Evolutionary conservation across 257 asterid species (phyloP).

Genomic region (Capsicum rhomboideum): DNA sequence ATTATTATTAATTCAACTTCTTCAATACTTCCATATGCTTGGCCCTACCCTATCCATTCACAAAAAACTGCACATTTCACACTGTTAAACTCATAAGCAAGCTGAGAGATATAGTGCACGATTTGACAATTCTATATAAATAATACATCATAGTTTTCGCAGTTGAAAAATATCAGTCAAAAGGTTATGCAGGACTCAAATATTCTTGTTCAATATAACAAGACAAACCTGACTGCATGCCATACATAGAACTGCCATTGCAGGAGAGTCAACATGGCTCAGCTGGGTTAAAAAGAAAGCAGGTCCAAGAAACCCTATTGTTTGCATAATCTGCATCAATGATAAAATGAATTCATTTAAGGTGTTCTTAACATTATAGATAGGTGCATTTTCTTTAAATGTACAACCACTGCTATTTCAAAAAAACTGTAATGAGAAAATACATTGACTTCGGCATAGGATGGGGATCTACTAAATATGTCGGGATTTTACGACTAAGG

Average conservation of each 20-base stretch:
- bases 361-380: neutral
- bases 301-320: slow-evolving; percentile 88
- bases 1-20: neutral
- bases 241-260: slow-evolving; percentile 84
- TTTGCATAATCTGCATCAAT: slow-evolving; percentile 73
- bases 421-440: neutral
- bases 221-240: slow-evolving; percentile 82
- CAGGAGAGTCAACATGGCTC: slow-evolving; percentile 86
- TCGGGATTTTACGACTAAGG: neutral
- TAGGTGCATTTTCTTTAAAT: neutral
- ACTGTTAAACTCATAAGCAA: neutral
- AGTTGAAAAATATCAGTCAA: neutral
- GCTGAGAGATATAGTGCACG: neutral
- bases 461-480: neutral
- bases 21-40: neutral
- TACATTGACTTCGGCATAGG: neutral
- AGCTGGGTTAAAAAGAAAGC: slow-evolving; percentile 89
- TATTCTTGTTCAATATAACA: neutral
- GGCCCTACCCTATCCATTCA: neutral
- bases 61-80: neutral
- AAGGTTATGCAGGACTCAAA: neutral
- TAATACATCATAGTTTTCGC: neutral
- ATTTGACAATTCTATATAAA: neutral
- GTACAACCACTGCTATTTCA: neutral
- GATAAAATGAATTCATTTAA: neutral